phyloP scores from a whole-genome alignment of 495 filamentous ascomycete genomes.

The Penicillium nucicola region DNA sequence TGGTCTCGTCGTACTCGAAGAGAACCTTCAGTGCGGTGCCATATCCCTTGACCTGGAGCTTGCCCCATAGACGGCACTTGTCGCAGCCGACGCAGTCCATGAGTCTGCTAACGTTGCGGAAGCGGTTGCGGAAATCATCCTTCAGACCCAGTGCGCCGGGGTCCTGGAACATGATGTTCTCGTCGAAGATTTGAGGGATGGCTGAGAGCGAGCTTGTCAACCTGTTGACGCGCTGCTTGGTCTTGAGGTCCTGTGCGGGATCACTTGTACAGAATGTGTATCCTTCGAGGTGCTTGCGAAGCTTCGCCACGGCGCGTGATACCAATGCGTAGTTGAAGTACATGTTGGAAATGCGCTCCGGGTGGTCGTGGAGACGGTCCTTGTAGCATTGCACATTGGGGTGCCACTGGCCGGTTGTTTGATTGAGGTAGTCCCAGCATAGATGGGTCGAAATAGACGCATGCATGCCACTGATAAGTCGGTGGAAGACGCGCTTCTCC shows the following conservation, averaged over 20 bases:
- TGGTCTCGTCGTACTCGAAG: constrained; percentile 88
- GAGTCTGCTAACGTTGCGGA: constrained; percentile 89
- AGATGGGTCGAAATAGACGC: constrained; percentile 93
- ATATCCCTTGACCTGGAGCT: constrained; percentile 93
- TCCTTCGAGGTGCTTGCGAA: constrained; percentile 73
- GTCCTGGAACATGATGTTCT: constrained; percentile 83
- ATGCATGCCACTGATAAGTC: constrained; percentile 95
- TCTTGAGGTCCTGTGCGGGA: constrained; percentile 68
- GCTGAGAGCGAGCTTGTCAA: constrained; percentile 65
- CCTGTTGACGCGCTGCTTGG: constrained; percentile 71
- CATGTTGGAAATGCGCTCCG: constrained; percentile 91
- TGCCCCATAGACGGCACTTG: constrained; percentile 97
- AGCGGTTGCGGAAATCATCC: constrained; percentile 96
- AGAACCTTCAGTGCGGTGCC: constrained; percentile 93
- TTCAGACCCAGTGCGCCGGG: constrained; percentile 70
- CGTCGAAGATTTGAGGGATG: constrained; percentile 83
- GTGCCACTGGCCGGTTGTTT: constrained; percentile 89
- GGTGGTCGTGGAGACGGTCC: constrained; percentile 73
- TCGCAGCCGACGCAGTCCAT: constrained; percentile 99
- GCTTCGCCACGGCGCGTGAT: constrained; percentile 83
- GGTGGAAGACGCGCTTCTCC: constrained; percentile 96
- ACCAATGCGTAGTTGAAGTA: constrained; percentile 99
- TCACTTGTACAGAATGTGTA: constrained; percentile 96
- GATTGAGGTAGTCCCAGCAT: constrained; percentile 95
- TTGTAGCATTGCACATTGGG: constrained; percentile 91